Percentiles rank a stretch among this genome's conserved stretches.
Evolutionary conservation across 768 basidiomycete species (phyloP).

Genomic region (Dacryopinax spathularia): DNA sequence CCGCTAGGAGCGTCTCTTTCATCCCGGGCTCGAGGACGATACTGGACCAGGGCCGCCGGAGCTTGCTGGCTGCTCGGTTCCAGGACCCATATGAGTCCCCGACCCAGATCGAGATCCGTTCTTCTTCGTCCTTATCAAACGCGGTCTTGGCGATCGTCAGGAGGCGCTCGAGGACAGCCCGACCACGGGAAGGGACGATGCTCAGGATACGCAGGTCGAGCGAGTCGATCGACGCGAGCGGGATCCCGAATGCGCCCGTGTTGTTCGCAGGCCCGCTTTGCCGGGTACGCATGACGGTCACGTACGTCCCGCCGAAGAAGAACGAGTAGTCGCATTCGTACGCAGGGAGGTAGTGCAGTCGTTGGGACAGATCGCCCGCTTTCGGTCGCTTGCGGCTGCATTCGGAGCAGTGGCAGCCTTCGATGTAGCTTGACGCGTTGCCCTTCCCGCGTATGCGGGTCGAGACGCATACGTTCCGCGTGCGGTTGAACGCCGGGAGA

Average conservation of each 20-base stretch:
- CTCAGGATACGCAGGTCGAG: neutral
- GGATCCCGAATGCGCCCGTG: neutral
- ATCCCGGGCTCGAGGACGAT: constrained; percentile 41
- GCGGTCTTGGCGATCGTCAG: constrained; percentile 39
- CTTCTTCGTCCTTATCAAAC: constrained; percentile 39
- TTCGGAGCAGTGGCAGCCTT: constrained; percentile 2
- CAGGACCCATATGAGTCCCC: constrained; percentile 12
- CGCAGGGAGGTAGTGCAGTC: neutral
- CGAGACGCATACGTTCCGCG: neutral
- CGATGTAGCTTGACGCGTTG: neutral
- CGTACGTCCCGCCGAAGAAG: neutral
- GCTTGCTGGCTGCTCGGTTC: constrained; percentile 32
- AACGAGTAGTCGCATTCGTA: constrained; percentile 2
- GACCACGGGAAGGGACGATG: constrained; percentile 34
- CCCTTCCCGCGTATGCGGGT: neutral
- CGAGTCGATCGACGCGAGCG: neutral
- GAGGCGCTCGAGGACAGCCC: constrained; percentile 35
- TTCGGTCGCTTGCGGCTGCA: neutral
- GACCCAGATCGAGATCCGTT: constrained; percentile 40
- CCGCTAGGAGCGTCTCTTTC: constrained; percentile 47
- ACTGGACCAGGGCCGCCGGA: constrained; percentile 38
- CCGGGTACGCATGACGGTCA: neutral
- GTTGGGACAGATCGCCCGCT: neutral
- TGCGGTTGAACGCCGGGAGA: neutral
- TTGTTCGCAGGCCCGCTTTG: neutral